phyloP scores from a whole-genome alignment of 2,329 filamentous ascomycete genomes.

The Trichoderma sp. region DNA sequence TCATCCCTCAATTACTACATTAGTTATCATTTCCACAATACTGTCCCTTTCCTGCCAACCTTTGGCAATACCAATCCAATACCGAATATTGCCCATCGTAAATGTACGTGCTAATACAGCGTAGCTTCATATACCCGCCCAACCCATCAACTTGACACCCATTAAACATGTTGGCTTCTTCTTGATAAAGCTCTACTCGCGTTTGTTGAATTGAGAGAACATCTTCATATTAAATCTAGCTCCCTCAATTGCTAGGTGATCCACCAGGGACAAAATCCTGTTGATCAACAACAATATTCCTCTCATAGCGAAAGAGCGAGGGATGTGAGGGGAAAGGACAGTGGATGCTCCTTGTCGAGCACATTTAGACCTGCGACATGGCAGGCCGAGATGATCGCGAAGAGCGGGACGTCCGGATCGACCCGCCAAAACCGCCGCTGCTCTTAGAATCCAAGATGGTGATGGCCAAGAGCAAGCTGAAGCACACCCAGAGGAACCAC shows the following conservation, averaged over 20 bases:
- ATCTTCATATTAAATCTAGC: neutral
- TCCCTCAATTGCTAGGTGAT: neutral
- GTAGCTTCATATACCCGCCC: slow-evolving; percentile 9
- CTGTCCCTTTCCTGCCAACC: neutral
- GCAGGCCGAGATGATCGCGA: slow-evolving; percentile 40
- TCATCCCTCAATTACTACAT: slow-evolving; percentile 13
- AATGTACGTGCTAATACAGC: slow-evolving; percentile 13
- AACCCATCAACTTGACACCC: neutral
- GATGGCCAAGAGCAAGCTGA: slow-evolving; percentile 56
- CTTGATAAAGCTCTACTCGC: neutral
- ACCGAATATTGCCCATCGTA: slow-evolving; percentile 9
- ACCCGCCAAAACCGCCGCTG: slow-evolving; percentile 32
- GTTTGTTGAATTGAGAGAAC: neutral
- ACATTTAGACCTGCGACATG: slow-evolving; percentile 52
- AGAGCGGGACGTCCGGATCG: slow-evolving; percentile 20
- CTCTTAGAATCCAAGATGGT: slow-evolving; percentile 52
- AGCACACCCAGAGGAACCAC: slow-evolving; percentile 72
- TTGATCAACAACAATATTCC: neutral
- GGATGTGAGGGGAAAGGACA: neutral
- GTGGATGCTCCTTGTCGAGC: neutral
- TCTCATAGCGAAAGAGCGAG: neutral
- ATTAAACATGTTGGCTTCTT: neutral
- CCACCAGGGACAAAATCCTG: slow-evolving; percentile 2
- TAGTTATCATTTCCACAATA: slow-evolving; percentile 15
- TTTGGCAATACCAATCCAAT: slow-evolving; percentile 1